Base-by-base conservation (phyloP, 2,329 filamentous ascomycete genomes). In the Aspergillus ochraceoroseus region DNA sequence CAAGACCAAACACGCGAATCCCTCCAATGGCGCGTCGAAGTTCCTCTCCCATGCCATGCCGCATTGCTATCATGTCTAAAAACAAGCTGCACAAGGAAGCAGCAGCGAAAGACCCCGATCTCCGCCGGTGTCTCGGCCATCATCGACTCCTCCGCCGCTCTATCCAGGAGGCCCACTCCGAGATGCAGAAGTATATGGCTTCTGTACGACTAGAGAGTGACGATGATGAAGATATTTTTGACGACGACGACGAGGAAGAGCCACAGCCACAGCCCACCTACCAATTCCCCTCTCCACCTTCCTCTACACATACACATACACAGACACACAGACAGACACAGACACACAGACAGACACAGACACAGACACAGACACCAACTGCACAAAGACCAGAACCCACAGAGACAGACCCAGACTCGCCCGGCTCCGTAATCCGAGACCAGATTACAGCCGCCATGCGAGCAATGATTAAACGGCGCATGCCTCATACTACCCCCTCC, bases 61-160 rank as follows among this genome's bases (percentile, higher is more conserved):
- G 32, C 18, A 48, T 54, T 13, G 51, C 42, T 12, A 19, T 32
- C 5, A 32, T 56, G 18, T 56, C 53, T 3, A 44, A 45, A 14
- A 30, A 45, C 14, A 52, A 53, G 15, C 50, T 56, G 3, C 32
- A 44, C 9, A 28, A 42, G 13, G 50, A 54, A 27, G 11, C 38
- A 4, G 28, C 45, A 2, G 32, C 41, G 2, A 37, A 43, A n/a
- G 48, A 46, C 15, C 53, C 53, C 3, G 46, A 56, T 32, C 44
- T 56, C 7, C 53, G 53, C n/a, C 52, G 52, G n/a, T 56, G 53
- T 18, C 27, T 55, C 4, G 50, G 46, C 30, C 53, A 56, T 26
- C 44, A 52, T 13, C 29, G 36, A 2, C 36, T 55, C 12, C 44
- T 54, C 7, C 43, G 41, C 2, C 47, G 43, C 2, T 52, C 52